phyloP scores from a whole-genome alignment of 345 rosid genomes.

The Pelargonium nanum region DNA sequence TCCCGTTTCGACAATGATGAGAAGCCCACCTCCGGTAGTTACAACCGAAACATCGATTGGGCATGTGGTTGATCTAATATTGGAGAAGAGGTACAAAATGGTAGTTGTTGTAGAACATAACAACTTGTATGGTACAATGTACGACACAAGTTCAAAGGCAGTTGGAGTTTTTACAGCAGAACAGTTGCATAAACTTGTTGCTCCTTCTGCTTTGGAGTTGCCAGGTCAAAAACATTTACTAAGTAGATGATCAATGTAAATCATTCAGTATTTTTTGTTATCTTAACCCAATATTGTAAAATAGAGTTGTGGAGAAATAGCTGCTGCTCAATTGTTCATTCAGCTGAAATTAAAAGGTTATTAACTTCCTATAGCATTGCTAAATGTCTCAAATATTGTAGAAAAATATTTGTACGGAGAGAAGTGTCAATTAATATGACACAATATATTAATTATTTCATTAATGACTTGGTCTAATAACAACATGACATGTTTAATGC shows the following conservation, averaged over 20 bases:
- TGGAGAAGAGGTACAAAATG: slow-evolving; percentile 55
- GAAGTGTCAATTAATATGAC: too few species aligned
- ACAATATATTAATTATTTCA: too few species aligned
- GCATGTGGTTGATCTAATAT: slow-evolving; percentile 45
- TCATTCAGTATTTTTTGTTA: background rate
- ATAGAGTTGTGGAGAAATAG: background rate
- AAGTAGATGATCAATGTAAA: slow-evolving; percentile 7
- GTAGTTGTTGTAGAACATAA: slow-evolving; percentile 41
- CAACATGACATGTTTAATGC: too few species aligned
- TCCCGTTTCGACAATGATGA: slow-evolving; percentile 49
- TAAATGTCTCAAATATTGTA: too few species aligned
- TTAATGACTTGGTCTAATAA: too few species aligned
- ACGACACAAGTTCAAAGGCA: slow-evolving; percentile 27
- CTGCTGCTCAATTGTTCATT: too few species aligned
- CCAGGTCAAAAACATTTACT: slow-evolving; percentile 17
- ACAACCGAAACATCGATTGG: slow-evolving; percentile 42
- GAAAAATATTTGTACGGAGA: too few species aligned
- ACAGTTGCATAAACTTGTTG: slow-evolving; percentile 32
- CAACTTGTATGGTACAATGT: slow-evolving; percentile 17
- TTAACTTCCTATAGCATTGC: too few species aligned
- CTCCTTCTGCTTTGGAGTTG: slow-evolving; percentile 14
- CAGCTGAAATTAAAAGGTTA: too few species aligned
- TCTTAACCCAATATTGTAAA: background rate
- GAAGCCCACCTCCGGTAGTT: slow-evolving; percentile 58
- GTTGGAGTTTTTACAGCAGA: slow-evolving; percentile 57